Conservation (phyloP, 768 basidiomycete species). For the Tricholoma sp. region DNA sequence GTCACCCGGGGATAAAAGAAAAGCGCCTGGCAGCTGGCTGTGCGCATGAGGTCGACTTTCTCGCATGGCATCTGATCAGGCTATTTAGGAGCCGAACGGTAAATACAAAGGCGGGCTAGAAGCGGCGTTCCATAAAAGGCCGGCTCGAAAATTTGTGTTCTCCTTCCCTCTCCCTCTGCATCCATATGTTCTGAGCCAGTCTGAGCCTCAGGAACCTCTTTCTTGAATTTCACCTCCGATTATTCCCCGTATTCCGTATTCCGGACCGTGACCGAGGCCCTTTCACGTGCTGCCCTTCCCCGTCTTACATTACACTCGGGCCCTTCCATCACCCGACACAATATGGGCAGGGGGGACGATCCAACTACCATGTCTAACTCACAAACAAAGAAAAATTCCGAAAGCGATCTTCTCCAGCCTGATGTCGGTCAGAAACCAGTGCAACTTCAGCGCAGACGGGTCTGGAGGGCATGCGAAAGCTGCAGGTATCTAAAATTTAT, state of each 20-base stretch:
- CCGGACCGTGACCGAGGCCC: constrained; percentile 14
- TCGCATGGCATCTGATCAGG: constrained; percentile 9
- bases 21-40: constrained; percentile 11
- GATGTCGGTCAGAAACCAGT: constrained; percentile 67
- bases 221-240: neutral
- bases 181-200: constrained; percentile 4
- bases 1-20: too few species aligned
- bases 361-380: constrained; percentile 44
- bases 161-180: neutral
- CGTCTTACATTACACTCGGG: constrained; percentile 7
- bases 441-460: constrained; percentile 72
- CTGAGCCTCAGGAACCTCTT: neutral
- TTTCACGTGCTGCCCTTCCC: constrained; percentile 16
- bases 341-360: constrained; percentile 51
- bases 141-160: neutral
- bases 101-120: too few species aligned
- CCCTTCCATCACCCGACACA: constrained; percentile 10
- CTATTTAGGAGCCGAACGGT: constrained; percentile 1
- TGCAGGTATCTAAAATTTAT: constrained; percentile 56
- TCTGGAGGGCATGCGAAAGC: constrained; percentile 88
- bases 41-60: constrained; percentile 9
- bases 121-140: constrained; percentile 10
- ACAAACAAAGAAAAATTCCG: constrained; percentile 71
- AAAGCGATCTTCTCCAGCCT: constrained; percentile 51
- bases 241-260: neutral